Evolutionary conservation across 2,329 filamentous ascomycete genomes (phyloP).

Genomic region (Neopestalotiopsis rosae): DNA sequence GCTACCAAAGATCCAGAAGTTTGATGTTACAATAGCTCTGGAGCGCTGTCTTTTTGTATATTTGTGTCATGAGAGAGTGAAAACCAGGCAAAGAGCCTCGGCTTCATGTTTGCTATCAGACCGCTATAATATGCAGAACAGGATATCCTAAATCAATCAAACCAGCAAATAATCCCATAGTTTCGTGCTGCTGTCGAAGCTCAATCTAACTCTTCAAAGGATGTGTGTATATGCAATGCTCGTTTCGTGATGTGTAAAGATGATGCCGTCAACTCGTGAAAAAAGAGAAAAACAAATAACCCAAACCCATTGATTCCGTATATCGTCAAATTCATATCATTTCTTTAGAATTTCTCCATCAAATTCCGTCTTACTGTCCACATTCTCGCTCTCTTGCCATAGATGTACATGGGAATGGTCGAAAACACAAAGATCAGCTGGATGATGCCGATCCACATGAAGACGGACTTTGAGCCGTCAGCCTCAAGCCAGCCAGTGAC

Average conservation of each 20-base stretch:
- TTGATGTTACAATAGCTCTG: too few species aligned
- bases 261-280: background rate
- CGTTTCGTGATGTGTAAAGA: background rate
- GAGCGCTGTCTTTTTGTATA: background rate
- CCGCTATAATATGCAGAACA: background rate
- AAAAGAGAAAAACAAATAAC: background rate
- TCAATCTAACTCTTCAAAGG: background rate
- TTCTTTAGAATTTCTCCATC: conserved; percentile 73
- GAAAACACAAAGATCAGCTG: conserved; percentile 77
- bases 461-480: conserved; percentile 79
- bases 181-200: background rate
- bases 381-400: conserved; percentile 88
- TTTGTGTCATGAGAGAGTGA: background rate
- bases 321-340: background rate
- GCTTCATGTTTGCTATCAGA: background rate
- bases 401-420: conserved; percentile 93
- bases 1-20: too few species aligned
- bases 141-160: background rate
- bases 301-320: background rate
- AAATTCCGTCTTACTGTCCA: conserved; percentile 89
- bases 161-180: background rate
- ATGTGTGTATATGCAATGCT: background rate
- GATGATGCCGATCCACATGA: conserved; percentile 82
- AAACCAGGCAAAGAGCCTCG: background rate
- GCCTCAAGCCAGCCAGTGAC: conserved; percentile 81